phyloP scores from a whole-genome alignment of 768 basidiomycete genomes.

The Rhodotorula babjevae region DNA sequence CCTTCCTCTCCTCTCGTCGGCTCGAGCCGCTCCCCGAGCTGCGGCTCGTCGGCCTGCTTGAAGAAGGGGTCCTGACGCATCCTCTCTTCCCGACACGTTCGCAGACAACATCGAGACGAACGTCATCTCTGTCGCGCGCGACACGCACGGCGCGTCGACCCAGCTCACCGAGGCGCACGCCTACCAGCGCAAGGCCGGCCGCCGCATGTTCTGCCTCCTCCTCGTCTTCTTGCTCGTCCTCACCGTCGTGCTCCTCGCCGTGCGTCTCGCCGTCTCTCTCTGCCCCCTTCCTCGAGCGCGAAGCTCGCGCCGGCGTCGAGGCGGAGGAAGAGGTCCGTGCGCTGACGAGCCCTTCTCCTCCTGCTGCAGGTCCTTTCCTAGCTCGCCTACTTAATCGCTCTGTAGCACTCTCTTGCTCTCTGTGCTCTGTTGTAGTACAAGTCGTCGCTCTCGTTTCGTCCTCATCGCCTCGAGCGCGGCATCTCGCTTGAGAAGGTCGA shows the following conservation, averaged over 20 bases:
- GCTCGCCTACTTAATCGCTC: neutral
- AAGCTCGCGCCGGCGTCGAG: too few relatives aligned
- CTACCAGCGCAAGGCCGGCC: constrained; percentile 89
- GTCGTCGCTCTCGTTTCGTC: too few relatives aligned
- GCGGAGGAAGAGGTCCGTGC: too few relatives aligned
- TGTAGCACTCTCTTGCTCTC: too few relatives aligned
- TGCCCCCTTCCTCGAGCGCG: neutral
- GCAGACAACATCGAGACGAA: constrained; percentile 93
- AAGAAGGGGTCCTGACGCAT: too few relatives aligned
- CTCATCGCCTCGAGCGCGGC: too few relatives aligned
- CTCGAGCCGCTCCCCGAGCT: neutral
- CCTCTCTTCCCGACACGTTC: neutral
- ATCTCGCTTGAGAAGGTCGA: too few relatives aligned
- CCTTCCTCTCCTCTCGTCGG: neutral
- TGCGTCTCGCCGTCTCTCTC: constrained; percentile 52
- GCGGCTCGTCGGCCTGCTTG: neutral
- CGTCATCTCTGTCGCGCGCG: constrained; percentile 74
- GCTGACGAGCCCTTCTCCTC: neutral
- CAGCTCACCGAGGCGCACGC: constrained; percentile 85
- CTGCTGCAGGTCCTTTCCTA: neutral
- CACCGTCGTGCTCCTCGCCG: constrained; percentile 83
- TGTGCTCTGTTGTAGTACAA: too few relatives aligned
- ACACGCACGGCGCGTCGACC: constrained; percentile 74
- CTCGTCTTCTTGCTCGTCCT: constrained; percentile 79
- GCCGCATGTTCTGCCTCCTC: constrained; percentile 82